These are phyloP conservation scores for Talaromyces islandicus DNA, from an alignment of 2,329 filamentous ascomycete species.

Conservation along the genomic window DNA sequence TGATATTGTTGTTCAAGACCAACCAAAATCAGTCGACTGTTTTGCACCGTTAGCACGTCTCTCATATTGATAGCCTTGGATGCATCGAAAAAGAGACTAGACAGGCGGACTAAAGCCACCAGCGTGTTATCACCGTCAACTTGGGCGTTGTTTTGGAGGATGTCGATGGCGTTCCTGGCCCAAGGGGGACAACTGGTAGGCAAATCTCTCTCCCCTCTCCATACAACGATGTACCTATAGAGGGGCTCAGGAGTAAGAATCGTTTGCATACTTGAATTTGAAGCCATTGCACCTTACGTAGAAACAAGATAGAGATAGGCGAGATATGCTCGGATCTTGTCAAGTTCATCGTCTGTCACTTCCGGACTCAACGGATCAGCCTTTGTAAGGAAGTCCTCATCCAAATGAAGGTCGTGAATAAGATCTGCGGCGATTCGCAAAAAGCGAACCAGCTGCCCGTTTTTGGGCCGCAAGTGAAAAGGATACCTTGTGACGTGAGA, in stretches of 20 bases:
- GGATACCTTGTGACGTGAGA: conserved; percentile 4
- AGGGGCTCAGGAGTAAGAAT: neutral
- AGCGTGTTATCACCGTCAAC: conserved; percentile 7
- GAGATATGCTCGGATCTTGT: conserved; percentile 10
- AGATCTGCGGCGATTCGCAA: conserved; percentile 3
- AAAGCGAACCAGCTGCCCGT: conserved; percentile 1
- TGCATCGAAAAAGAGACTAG: conserved; percentile 5
- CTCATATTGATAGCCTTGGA: neutral
- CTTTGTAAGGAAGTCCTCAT: neutral
- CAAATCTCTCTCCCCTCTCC: conserved; percentile 3
- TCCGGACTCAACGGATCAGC: neutral
- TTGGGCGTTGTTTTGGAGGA: conserved; percentile 3
- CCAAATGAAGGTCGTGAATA: conserved; percentile 2
- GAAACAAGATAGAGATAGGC: conserved; percentile 7
- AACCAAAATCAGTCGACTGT: neutral
- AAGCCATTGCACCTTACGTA: neutral
- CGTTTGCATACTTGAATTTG: neutral
- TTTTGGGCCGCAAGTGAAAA: conserved; percentile 8
- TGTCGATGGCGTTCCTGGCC: neutral
- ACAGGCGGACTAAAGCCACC: conserved; percentile 2
- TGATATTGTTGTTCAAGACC: conserved; percentile 3
- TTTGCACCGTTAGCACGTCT: neutral
- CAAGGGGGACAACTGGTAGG: neutral
- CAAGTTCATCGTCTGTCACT: conserved; percentile 5
- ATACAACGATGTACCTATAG: neutral